These are phyloP conservation scores for Cordyceps farinosa DNA, from an alignment of 2,329 filamentous ascomycete species.

Conservation along the genomic window DNA sequence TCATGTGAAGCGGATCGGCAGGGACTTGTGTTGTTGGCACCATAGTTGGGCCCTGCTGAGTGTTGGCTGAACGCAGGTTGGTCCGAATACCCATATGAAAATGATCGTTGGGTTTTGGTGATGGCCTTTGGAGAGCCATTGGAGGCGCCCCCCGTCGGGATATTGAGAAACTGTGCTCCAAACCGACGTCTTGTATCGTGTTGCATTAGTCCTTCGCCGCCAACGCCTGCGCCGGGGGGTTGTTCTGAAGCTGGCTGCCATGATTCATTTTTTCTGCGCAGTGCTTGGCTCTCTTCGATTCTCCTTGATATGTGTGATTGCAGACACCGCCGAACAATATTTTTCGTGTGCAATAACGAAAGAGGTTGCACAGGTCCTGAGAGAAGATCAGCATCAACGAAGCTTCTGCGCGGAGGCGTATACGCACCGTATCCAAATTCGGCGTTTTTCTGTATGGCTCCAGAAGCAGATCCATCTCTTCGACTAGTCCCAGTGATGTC, in stretches of 20 bases:
- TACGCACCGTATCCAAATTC: slow-evolving; percentile 16
- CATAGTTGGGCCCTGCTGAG: not conserved
- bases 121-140: not conserved
- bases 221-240: not conserved
- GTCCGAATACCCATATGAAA: slow-evolving; percentile 46
- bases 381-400: not conserved
- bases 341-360: slow-evolving; percentile 34
- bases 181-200: slow-evolving; percentile 6
- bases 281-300: not conserved
- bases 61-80: slow-evolving; percentile 26
- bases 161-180: slow-evolving; percentile 10
- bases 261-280: not conserved
- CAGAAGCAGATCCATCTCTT: slow-evolving; percentile 23
- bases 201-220: not conserved
- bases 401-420: not conserved
- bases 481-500: slow-evolving; percentile 22
- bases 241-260: not conserved
- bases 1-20: slow-evolving; percentile 28
- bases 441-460: not conserved
- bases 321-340: slow-evolving; percentile 33
- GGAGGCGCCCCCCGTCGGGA: not conserved
- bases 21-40: slow-evolving; percentile 18
- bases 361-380: slow-evolving; percentile 26
- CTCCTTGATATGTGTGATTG: slow-evolving; percentile 30
- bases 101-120: slow-evolving; percentile 30